Evolutionary conservation across 164 flowering plant species (phyloP).

Genomic region (Stephania japonica): DNA sequence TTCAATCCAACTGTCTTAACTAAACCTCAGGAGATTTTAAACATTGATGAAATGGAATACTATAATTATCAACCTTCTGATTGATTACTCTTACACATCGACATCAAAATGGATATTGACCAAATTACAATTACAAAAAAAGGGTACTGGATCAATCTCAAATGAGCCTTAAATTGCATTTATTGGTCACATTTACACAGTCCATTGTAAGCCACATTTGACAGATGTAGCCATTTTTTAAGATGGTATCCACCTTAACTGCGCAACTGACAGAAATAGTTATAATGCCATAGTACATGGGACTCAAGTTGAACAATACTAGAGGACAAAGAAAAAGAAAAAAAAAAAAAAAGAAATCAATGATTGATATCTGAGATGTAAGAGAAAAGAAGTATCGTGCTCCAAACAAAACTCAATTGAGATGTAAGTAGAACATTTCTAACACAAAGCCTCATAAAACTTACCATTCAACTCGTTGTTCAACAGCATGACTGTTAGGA

Average conservation of each 20-base stretch:
- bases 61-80: neutral
- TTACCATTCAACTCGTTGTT: conserved; percentile 99
- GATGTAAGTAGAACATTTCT: neutral
- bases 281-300: neutral
- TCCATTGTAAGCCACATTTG: neutral
- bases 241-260: neutral
- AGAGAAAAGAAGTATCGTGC: neutral
- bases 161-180: neutral
- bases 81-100: neutral
- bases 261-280: neutral
- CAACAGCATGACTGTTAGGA: conserved; percentile 91
- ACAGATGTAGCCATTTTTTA: too few relatives aligned
- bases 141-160: neutral
- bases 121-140: neutral
- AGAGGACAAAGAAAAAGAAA: too few relatives aligned
- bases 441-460: conserved; percentile 18
- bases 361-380: conserved; percentile 2
- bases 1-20: too few relatives aligned
- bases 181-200: neutral
- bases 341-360: neutral
- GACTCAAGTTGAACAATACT: neutral
- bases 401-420: neutral
- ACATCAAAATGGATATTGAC: neutral
- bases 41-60: neutral
- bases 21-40: too few relatives aligned